These are phyloP conservation scores for Strobilomyces dryophilus DNA, from an alignment of 768 basidiomycete species.

Conservation along the genomic window DNA sequence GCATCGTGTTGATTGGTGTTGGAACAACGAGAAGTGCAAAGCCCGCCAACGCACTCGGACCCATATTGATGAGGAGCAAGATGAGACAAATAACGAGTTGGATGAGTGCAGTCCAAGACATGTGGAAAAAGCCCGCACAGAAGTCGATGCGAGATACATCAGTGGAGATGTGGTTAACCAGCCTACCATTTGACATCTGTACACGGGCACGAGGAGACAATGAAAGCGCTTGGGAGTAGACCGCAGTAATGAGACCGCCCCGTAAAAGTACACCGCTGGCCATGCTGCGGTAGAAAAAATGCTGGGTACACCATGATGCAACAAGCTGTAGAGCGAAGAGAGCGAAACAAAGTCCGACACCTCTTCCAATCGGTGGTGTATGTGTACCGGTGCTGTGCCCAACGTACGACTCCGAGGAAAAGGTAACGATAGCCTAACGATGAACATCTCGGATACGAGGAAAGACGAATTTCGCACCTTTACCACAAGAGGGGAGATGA, in stretches of 20 bases:
- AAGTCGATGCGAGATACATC: constrained; percentile 93
- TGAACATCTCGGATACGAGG: background rate
- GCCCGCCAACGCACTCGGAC: constrained; percentile 52
- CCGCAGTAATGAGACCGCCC: constrained; percentile 81
- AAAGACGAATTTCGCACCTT: constrained; percentile 46
- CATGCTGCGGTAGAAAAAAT: constrained; percentile 77
- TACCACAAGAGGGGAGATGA: constrained; percentile 73
- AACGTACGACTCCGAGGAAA: constrained; percentile 57
- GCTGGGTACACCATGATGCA: constrained; percentile 65
- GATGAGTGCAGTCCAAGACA: constrained; percentile 74
- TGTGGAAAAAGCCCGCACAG: constrained; percentile 74
- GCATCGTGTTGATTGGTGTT: constrained; percentile 66
- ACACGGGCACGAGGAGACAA: constrained; percentile 78
- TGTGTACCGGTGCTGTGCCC: constrained; percentile 38
- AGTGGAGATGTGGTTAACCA: constrained; percentile 92
- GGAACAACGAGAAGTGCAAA: constrained; percentile 63
- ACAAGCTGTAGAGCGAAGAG: constrained; percentile 67
- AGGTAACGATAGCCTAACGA: constrained; percentile 62
- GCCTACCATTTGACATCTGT: constrained; percentile 79
- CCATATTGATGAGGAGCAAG: constrained; percentile 70
- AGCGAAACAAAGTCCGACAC: constrained; percentile 71
- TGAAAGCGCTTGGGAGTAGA: constrained; percentile 73
- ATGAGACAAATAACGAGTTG: constrained; percentile 75
- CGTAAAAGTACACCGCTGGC: constrained; percentile 78
- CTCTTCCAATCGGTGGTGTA: constrained; percentile 45